A percentile compares a stretch with the other conserved stretches of the same genome.
Conservation (phyloP, 2,329 filamentous ascomycete genomes). For the Tricladium varicosporioides region DNA sequence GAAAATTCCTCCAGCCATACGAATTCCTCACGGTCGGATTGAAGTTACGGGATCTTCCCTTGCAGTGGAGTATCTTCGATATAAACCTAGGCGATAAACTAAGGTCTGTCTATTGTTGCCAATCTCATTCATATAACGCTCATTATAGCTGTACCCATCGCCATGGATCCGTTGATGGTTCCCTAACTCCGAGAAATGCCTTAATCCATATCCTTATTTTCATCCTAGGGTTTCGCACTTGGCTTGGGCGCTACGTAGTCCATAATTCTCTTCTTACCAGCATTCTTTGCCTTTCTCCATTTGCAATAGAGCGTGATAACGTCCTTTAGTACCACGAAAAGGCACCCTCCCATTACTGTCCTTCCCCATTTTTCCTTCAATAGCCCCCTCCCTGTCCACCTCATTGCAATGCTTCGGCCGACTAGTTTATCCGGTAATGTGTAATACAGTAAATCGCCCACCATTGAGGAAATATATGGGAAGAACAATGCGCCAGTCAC, state of each 20-base stretch:
- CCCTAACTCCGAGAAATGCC: too few species aligned
- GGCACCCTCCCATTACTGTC: constrained; percentile 81
- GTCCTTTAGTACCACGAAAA: constrained; percentile 83
- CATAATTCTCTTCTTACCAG: constrained; percentile 49
- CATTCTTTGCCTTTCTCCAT: constrained; percentile 57
- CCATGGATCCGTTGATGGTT: too few species aligned
- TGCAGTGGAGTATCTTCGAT: too few species aligned
- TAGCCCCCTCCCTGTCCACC: constrained; percentile 42
- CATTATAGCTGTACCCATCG: too few species aligned
- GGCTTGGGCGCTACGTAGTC: constrained; percentile 18
- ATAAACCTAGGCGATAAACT: too few species aligned
- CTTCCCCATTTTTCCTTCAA: constrained; percentile 85
- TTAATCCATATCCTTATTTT: too few species aligned
- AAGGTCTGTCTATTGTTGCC: too few species aligned
- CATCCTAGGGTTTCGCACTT: too few species aligned
- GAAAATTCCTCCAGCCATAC: too few species aligned
- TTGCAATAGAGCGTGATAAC: constrained; percentile 60
- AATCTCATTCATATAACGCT: too few species aligned
- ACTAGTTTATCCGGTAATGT: constrained; percentile 69
- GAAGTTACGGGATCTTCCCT: too few species aligned
- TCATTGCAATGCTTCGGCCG: neutral
- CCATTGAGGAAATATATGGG: constrained; percentile 74
- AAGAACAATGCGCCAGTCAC: constrained; percentile 73
- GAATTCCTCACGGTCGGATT: too few species aligned
- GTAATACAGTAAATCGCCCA: constrained; percentile 72